Conservation (phyloP, 352 stramenopile genomes). For the Globisporangium sylvaticum region DNA sequence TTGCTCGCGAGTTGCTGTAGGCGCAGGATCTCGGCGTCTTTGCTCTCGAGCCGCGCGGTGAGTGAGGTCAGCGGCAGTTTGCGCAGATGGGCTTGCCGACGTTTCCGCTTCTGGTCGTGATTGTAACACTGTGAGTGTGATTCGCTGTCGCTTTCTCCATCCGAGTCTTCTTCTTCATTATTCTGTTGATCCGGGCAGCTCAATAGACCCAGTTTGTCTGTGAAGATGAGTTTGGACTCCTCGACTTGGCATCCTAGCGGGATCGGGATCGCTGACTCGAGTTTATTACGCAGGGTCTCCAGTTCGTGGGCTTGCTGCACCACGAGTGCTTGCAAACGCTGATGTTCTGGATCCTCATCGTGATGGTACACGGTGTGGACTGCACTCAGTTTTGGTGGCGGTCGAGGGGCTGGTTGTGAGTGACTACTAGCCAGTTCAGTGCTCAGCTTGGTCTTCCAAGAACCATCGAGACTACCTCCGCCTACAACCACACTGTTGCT, state of each 20-base stretch:
- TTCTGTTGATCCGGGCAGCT: neutral
- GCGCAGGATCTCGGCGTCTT: constrained; percentile 29
- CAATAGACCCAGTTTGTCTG: neutral
- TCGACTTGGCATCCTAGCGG: constrained; percentile 9
- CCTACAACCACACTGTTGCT: neutral
- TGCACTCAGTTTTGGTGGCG: neutral
- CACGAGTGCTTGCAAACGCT: constrained; percentile 32
- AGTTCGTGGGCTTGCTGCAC: constrained; percentile 39
- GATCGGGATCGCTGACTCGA: constrained; percentile 14
- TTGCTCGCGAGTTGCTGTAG: constrained; percentile 29
- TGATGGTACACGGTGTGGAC: neutral
- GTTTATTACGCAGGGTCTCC: constrained; percentile 18
- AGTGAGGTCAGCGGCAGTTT: constrained; percentile 39
- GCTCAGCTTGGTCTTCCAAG: neutral
- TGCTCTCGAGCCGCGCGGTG: constrained; percentile 28
- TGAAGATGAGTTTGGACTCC: constrained; percentile 15
- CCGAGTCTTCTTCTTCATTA: neutral
- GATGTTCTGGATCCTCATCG: constrained; percentile 7
- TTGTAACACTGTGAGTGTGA: neutral
- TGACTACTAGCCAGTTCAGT: neutral
- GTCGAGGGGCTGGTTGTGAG: no score
- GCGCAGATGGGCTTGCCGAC: constrained; percentile 14
- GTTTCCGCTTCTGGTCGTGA: neutral
- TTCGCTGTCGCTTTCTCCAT: neutral
- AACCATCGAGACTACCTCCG: neutral